Evolutionary conservation across 2,329 filamentous ascomycete genomes (phyloP).

Genomic region (Paraphaeosphaeria sporulosa): DNA sequence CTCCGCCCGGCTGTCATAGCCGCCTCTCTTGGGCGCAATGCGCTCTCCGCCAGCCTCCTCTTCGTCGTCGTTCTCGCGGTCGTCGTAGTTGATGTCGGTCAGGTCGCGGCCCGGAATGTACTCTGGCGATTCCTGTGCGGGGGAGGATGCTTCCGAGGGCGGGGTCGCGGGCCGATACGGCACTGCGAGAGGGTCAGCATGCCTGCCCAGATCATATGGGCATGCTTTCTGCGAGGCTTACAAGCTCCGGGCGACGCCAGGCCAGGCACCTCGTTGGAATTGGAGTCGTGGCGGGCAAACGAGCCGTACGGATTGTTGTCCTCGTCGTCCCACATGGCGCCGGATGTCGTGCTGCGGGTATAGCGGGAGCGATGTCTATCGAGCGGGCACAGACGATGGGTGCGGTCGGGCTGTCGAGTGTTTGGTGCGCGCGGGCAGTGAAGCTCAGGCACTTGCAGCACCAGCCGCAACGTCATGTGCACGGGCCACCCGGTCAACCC

Average conservation of each 20-base stretch:
- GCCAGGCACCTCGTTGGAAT: slow-evolving; percentile 67
- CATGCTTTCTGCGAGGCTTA: slow-evolving; percentile 32
- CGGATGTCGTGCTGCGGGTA: background rate
- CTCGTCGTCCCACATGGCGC: slow-evolving; percentile 95
- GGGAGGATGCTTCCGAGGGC: slow-evolving; percentile 75
- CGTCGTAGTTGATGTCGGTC: slow-evolving; percentile 67
- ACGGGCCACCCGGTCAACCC: background rate
- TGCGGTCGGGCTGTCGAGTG: slow-evolving; percentile 1
- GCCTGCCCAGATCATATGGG: slow-evolving; percentile 1
- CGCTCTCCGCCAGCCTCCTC: slow-evolving; percentile 52
- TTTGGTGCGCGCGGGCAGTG: slow-evolving; percentile 3
- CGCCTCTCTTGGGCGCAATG: slow-evolving; percentile 73
- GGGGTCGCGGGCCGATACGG: slow-evolving; percentile 66
- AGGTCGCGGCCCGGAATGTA: slow-evolving; percentile 63
- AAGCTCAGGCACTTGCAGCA: slow-evolving; percentile 4
- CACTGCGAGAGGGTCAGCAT: slow-evolving; percentile 25
- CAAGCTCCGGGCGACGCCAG: slow-evolving; percentile 49
- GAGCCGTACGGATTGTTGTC: slow-evolving; percentile 98
- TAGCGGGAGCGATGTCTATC: background rate
- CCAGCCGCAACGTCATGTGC: slow-evolving; percentile 3
- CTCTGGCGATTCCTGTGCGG: slow-evolving; percentile 70
- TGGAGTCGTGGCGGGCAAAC: slow-evolving; percentile 86
- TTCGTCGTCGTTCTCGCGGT: slow-evolving; percentile 46
- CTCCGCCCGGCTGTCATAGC: slow-evolving; percentile 94
- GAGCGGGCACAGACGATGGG: background rate